Evolutionary conservation across 106 monocot genomes (phyloP).

Genomic region (Allium sativum): DNA sequence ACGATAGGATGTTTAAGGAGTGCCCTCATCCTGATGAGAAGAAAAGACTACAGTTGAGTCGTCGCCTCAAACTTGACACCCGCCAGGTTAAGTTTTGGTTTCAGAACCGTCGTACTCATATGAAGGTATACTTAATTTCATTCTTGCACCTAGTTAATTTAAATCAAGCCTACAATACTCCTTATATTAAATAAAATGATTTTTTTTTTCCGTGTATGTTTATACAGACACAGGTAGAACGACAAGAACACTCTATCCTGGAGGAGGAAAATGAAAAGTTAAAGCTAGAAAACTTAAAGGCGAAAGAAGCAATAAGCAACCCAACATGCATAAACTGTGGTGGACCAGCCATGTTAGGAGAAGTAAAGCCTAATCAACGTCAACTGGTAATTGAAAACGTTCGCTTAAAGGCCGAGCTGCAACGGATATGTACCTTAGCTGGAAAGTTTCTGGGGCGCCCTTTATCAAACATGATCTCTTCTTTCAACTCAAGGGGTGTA

Average conservation of each 20-base stretch:
- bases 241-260: conserved; percentile 40
- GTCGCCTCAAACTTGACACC: conserved; percentile 45
- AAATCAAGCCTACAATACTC: too few species aligned
- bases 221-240: conserved; percentile 14
- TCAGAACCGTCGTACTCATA: conserved; percentile 90
- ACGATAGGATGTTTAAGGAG: conserved; percentile 34
- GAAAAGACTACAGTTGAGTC: conserved; percentile 74
- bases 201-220: neutral
- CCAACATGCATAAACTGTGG: conserved; percentile 51
- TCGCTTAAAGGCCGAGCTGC: conserved; percentile 58
- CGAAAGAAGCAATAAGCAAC: conserved; percentile 47
- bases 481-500: too few species aligned
- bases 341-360: conserved; percentile 44
- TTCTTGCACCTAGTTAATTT: neutral
- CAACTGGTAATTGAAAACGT: conserved; percentile 58
- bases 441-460: conserved; percentile 45
- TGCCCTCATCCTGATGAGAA: conserved; percentile 98
- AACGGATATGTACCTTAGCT: conserved; percentile 33
- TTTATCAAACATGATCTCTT: neutral
- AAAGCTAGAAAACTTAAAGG: conserved; percentile 38
- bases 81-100: conserved; percentile 99
- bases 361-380: conserved; percentile 49
- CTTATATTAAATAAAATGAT: too few species aligned
- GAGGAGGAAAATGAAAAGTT: conserved; percentile 61
- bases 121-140: conserved; percentile 49